phyloP scores from a whole-genome alignment of 352 stramenopile genomes.

The Pythium graminicola region DNA sequence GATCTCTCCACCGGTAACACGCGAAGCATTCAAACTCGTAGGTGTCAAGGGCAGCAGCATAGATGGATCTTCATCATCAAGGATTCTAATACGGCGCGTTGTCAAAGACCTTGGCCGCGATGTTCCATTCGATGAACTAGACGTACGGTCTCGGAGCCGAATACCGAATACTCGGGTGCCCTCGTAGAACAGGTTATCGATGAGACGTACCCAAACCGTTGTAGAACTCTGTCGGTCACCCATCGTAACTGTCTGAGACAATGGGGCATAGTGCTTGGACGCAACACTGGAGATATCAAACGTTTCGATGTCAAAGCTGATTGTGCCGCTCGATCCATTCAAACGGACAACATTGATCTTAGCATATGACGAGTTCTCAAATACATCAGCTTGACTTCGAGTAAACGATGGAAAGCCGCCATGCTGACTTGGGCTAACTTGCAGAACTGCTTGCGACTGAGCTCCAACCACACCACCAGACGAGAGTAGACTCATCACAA shows the following conservation, averaged over 20 bases:
- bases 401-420: conserved; percentile 34
- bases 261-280: conserved; percentile 32
- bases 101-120: conserved; percentile 11
- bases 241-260: conserved; percentile 25
- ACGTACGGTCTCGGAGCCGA: conserved; percentile 20
- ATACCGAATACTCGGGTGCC: conserved; percentile 35
- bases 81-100: conserved; percentile 30
- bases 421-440: conserved; percentile 23
- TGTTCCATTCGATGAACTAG: not conserved
- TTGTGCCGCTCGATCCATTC: conserved; percentile 36
- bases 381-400: conserved; percentile 16
- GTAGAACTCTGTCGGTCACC: conserved; percentile 29
- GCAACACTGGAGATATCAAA: conserved; percentile 34
- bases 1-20: conserved; percentile 44
- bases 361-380: conserved; percentile 33
- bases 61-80: conserved; percentile 40
- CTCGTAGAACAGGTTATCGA: conserved; percentile 40
- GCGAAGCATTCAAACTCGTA: conserved; percentile 4
- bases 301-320: conserved; percentile 39
- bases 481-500: conserved; percentile 24
- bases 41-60: conserved; percentile 24
- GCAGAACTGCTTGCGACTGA: conserved; percentile 26
- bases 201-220: conserved; percentile 35
- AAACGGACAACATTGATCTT: conserved; percentile 41
- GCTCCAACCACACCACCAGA: conserved; percentile 4